phyloP scores from a whole-genome alignment of 257 asterid species.

The Plectranthus barbatus region DNA sequence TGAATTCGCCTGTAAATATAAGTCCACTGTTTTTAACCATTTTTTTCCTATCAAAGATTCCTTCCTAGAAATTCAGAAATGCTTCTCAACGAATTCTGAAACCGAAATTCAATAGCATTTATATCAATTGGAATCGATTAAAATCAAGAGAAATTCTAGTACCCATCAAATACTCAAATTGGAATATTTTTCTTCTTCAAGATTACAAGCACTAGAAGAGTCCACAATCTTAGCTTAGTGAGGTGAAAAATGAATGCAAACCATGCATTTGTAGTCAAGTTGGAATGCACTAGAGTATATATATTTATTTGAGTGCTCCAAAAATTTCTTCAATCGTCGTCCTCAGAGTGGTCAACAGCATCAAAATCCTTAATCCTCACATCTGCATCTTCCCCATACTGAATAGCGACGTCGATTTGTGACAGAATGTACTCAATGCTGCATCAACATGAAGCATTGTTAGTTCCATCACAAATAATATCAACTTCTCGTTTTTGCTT shows the following conservation, averaged over 20 bases:
- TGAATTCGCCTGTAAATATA: too few relatives aligned
- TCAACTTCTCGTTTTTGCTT: not conserved
- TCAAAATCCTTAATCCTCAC: slow-evolving; percentile 87
- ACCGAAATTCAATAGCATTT: too few relatives aligned
- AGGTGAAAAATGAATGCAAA: not conserved
- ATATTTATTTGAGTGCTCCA: not conserved
- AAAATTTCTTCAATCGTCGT: slow-evolving; percentile 25
- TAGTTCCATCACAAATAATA: not conserved
- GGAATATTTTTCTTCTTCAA: too few relatives aligned
- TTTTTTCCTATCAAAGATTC: too few relatives aligned
- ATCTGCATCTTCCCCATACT: slow-evolving; percentile 91
- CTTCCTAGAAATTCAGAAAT: too few relatives aligned
- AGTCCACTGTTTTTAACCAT: too few relatives aligned
- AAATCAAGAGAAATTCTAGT: too few relatives aligned
- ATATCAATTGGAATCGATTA: too few relatives aligned
- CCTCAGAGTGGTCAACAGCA: slow-evolving; percentile 40
- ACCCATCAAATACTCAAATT: not conserved
- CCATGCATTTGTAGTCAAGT: not conserved
- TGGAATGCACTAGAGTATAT: not conserved
- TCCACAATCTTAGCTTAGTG: not conserved
- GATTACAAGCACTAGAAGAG: not conserved
- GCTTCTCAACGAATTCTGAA: too few relatives aligned
- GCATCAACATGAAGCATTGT: slow-evolving; percentile 17
- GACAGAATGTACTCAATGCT: slow-evolving; percentile 75
- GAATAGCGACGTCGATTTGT: slow-evolving; percentile 75